These are phyloP conservation scores for Sporodiniella umbellata DNA, from an alignment of 371 early-diverging fungal species.

Conservation along the genomic window DNA sequence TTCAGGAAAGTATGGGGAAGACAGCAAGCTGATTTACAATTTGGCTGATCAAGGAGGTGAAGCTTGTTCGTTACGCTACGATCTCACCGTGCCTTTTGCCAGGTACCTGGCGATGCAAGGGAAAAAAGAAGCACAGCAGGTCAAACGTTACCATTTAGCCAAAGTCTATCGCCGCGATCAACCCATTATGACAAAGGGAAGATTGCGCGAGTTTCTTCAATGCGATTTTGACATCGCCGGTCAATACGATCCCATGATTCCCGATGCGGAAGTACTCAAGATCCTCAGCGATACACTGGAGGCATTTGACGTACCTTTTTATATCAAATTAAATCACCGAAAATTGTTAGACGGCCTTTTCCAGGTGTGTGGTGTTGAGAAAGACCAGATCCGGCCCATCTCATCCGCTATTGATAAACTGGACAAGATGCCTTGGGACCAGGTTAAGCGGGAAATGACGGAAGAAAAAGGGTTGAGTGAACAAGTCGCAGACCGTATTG, in stretches of 20 bases:
- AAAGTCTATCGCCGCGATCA: constrained; percentile 99
- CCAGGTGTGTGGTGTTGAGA: constrained; percentile 89
- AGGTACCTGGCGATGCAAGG: constrained; percentile 95
- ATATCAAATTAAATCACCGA: constrained; percentile 94
- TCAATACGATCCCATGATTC: constrained; percentile 91
- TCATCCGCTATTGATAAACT: constrained; percentile 99
- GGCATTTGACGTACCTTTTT: constrained; percentile 73
- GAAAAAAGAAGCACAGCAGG: constrained; percentile 67
- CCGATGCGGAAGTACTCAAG: constrained; percentile 93
- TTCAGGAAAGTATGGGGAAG: constrained; percentile 99
- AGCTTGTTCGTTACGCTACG: constrained; percentile 95
- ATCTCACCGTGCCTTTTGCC: constrained; percentile 99
- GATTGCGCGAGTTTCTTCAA: constrained; percentile 99
- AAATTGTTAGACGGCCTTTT: constrained; percentile 96
- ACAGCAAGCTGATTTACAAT: constrained; percentile 98
- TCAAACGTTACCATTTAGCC: constrained; percentile 99
- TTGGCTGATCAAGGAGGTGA: constrained; percentile 99
- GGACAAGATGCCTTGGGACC: constrained; percentile 96
- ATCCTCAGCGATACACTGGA: constrained; percentile 82
- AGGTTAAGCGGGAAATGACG: constrained; percentile 91
- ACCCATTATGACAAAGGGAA: constrained; percentile 98
- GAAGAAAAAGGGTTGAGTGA: constrained; percentile 82
- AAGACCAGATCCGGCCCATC: constrained; percentile 80
- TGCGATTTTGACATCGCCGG: constrained; percentile 99
- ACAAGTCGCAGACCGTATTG: constrained; percentile 84